Percentiles rank a stretch among this genome's conserved stretches.
Evolutionary conservation across 371 early-diverging fungal species (phyloP).

Genomic region (Dichotomocladium elegans): DNA sequence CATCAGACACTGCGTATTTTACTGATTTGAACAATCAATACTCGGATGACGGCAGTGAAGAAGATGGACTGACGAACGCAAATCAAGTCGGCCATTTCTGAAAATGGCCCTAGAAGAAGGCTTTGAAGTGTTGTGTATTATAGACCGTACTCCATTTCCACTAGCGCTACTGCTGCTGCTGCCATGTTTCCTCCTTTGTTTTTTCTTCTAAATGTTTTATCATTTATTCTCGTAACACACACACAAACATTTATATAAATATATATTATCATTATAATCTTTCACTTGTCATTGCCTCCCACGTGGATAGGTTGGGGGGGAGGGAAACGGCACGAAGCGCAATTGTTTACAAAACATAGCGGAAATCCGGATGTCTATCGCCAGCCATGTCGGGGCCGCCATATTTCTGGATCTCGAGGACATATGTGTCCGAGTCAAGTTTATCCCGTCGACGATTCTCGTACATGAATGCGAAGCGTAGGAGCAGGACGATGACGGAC

Average conservation of each 20-base stretch:
- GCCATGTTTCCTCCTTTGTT: neutral
- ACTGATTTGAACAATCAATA: too few species aligned
- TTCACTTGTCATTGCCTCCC: too few species aligned
- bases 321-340: neutral
- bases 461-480: slow-evolving; percentile 14
- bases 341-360: slow-evolving; percentile 24
- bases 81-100: neutral
- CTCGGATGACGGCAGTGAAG: neutral
- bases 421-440: slow-evolving; percentile 8
- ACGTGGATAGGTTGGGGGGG: too few species aligned
- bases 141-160: neutral
- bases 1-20: too few species aligned
- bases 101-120: too few species aligned
- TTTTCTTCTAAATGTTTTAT: neutral
- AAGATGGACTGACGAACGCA: neutral
- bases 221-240: neutral
- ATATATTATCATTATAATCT: too few species aligned
- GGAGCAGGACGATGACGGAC: slow-evolving; percentile 12
- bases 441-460: slow-evolving; percentile 21
- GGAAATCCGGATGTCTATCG: slow-evolving; percentile 42
- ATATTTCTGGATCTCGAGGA: slow-evolving; percentile 16
- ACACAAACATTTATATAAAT: neutral
- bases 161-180: neutral
- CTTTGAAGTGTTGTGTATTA: neutral
- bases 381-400: slow-evolving; percentile 36